A percentile compares a stretch with the other conserved stretches of the same genome.
phyloP scores from a whole-genome alignment of 108 stramenopile species.

The Halocafeteria seosinensis region DNA sequence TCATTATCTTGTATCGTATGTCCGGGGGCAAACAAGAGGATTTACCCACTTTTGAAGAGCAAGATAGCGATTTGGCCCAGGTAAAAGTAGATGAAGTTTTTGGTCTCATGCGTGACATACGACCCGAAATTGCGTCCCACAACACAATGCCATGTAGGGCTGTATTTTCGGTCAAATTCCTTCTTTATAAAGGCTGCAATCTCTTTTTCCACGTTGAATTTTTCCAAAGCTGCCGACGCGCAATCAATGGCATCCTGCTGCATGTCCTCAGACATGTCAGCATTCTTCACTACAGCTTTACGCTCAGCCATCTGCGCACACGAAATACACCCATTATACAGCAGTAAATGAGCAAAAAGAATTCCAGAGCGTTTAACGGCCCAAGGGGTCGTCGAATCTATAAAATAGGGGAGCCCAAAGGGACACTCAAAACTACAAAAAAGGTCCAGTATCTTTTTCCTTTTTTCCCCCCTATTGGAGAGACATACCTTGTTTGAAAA shows the following conservation, averaged over 20 bases:
- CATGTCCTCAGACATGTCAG: conserved; percentile 98
- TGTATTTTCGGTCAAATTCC: conserved; percentile 98
- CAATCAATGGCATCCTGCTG: conserved; percentile 98
- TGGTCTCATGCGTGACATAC: conserved; percentile 88
- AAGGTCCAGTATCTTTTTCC: no score
- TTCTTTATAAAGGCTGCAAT: conserved; percentile 98
- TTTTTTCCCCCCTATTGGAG: no score
- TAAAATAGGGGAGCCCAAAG: no score
- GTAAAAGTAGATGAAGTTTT: conserved; percentile 99
- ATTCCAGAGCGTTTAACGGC: no score
- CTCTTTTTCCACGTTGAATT: conserved; percentile 99
- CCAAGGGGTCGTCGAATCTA: no score
- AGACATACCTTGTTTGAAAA: no score
- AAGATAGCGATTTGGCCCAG: conserved; percentile 94
- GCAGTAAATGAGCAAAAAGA: no score
- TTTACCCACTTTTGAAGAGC: conserved; percentile 92
- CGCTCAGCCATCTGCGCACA: no score
- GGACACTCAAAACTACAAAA: no score
- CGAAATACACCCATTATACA: no score
- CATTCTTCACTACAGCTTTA: conserved; percentile 99
- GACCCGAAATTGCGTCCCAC: conserved; percentile 76
- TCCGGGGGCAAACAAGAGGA: background rate
- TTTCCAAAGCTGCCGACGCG: conserved; percentile 92
- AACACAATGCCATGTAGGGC: conserved; percentile 86
- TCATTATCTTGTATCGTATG: no score